Evolutionary conservation across 441 rosid genomes (phyloP), one percentile per base, ranked within the genome.

Genomic region (Viola pubescens): DNA sequence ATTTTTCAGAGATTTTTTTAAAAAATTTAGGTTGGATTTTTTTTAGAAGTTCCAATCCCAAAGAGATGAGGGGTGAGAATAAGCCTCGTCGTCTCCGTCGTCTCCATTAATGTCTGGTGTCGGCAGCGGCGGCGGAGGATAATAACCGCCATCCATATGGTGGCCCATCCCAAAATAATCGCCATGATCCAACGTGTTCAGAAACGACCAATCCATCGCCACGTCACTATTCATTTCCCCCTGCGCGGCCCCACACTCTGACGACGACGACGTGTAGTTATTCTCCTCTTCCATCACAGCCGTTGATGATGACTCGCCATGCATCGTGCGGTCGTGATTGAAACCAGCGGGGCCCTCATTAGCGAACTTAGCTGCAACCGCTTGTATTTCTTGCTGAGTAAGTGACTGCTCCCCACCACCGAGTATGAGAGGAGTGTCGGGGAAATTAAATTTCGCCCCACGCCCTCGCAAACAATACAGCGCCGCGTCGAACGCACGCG

Each of bases 401-500:
- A 86, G 71, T 16, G 82, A 68, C 38, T 70, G 60, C 4, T 75
- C 79, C 1, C 79, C 85, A 0, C 47, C 58, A 3, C 74, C 73
- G 1, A 26, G 34, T 26, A 73, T 70, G 14, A 94, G 96, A 0
- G 85, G 87, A 13, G 66, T 77, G 0, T 78, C 71, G 0, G 96
- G 96, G 69, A 91, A 91, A 14, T 91, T 91, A 69, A 88, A 80
- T 13, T 70, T 83, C 0, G 90, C 96, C 0, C 55, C 59, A 0
- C 66, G 62, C 8, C 97, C 97, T 4, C 97, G 88, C 0, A 91
- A 59, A 40, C 95, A 88, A 61, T 69, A 88, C 9, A 75, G 67
- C 9, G 97, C 97, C 0, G 94, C 97, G 45, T 91, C 97, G 37
- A 91, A 91, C 3, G 97, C 97, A 74, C 89, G 80, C 13, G 97